Base-by-base conservation (phyloP, 805 yeast species). In the Pichia paraexigua region DNA sequence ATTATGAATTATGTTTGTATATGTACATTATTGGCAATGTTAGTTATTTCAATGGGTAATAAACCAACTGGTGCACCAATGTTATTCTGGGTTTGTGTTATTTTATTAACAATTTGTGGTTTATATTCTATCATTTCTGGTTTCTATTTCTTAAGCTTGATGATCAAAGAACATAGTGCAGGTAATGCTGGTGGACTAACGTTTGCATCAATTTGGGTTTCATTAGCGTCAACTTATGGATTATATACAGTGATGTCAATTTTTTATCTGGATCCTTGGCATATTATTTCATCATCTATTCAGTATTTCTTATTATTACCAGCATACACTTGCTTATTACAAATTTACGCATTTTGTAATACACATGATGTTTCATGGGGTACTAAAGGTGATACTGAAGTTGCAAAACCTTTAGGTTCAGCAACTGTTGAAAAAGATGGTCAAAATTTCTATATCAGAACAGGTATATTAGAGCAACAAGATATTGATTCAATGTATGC, bases 321-420 rank as follows among this genome's bases (percentile, higher is more conserved):
- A 25, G 84, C 95, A 0, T 92, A 90, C 66, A 86, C 95, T 5
- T 88, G 96, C 70, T 84, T 96, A 2, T 73, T 92, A 52, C 97
- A 92, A 69, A 90, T 94, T 53, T 92, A 90, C 71, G 97, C 99
- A 1, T 90, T 92, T 69, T 92, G 99, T 72, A 92, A 92, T 67
- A 92, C 97, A 3, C 98, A 92, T 70, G 99, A 92, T 73, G 96
- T 94, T 47, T 87, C 97, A 0, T 92, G 99, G 99, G 99, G 99
- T 69, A 92, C 99, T 2, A 92, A 92, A 66, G 99, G 99, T 58
- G 97, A 91, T 54, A 86, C 84, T 56, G 79, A 78, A 54, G 85
- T 81, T 45, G 78, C 80, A 20, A 79, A 80, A 56, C 85, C 79
- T 54, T 72, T 84, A 39, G 91, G 95, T 46, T 83, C 87, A 44